phyloP scores from a whole-genome alignment of 73 alveolate genomes.

The Paramecium primaurelia region DNA sequence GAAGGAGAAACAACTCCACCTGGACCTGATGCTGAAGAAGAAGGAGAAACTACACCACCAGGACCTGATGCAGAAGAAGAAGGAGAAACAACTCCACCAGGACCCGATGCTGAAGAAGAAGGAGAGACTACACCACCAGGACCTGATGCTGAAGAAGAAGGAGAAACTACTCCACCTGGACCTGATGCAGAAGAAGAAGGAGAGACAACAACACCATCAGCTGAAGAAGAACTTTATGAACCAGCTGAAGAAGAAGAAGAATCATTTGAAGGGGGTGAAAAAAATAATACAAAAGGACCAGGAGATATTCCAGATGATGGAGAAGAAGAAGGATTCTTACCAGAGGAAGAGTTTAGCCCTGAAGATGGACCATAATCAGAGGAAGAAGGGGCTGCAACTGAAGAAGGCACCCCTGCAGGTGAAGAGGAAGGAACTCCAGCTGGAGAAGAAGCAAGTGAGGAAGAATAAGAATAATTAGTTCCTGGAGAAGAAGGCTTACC shows the following conservation, averaged over 20 bases:
- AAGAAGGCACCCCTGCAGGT: not conserved
- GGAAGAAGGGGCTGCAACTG: not conserved
- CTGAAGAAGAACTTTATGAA: slow-evolving; percentile 1
- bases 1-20: not conserved
- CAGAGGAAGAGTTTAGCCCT: not conserved
- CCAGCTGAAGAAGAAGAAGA: slow-evolving; percentile 39
- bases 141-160: not conserved
- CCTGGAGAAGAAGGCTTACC: slow-evolving; percentile 34
- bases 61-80: not conserved
- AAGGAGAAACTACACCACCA: not conserved
- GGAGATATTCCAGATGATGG: not conserved
- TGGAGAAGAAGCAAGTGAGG: not conserved
- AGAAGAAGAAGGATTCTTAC: not conserved
- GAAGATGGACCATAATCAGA: not conserved
- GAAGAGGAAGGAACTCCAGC: not conserved
- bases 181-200: not conserved
- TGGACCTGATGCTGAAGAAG: not conserved
- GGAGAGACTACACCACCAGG: not conserved
- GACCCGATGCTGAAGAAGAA: not conserved
- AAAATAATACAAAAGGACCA: not conserved
- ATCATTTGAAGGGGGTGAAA: not conserved
- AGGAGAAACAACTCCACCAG: not conserved
- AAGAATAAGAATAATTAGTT: not conserved
- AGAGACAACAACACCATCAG: not conserved
- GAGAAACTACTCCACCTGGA: not conserved